A percentile compares a stretch with the other conserved stretches of the same genome.
phyloP scores from a whole-genome alignment of 306 rosid genomes.

The Quercus wislizeni region DNA sequence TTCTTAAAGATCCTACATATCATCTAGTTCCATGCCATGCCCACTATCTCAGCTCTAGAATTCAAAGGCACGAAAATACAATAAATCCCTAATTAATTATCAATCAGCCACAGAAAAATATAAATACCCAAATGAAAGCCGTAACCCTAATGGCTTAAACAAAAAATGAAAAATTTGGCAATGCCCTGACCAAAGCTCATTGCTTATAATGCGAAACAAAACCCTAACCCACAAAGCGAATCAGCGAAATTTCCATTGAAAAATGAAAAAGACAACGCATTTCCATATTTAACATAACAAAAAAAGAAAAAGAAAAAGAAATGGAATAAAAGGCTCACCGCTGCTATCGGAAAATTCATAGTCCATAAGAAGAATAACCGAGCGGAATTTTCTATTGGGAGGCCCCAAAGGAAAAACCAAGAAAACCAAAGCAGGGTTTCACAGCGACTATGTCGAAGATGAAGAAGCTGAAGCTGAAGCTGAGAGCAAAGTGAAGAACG shows the following conservation, averaged over 20 bases:
- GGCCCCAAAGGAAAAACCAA: neutral
- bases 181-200: conserved; percentile 5
- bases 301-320: no score
- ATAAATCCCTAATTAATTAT: neutral
- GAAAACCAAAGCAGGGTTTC: neutral
- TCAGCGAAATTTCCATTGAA: neutral
- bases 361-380: conserved; percentile 21
- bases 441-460: neutral
- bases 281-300: no score
- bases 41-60: neutral
- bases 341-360: conserved; percentile 20
- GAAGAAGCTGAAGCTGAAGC: neutral
- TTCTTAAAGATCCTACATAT: neutral
- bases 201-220: conserved; percentile 8
- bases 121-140: neutral
- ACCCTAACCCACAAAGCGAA: conserved; percentile 18
- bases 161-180: no score
- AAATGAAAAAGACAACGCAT: neutral
- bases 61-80: neutral
- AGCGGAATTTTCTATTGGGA: neutral
- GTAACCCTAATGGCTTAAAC: conserved; percentile 15
- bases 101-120: no score
- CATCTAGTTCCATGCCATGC: conserved; percentile 4
- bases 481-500: neutral
- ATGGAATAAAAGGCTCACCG: conserved; percentile 32